Percentiles rank a stretch among this genome's conserved stretches.
Conservation (phyloP, 2,329 filamentous ascomycete species). For the Ophiosphaerella herpotricha region DNA sequence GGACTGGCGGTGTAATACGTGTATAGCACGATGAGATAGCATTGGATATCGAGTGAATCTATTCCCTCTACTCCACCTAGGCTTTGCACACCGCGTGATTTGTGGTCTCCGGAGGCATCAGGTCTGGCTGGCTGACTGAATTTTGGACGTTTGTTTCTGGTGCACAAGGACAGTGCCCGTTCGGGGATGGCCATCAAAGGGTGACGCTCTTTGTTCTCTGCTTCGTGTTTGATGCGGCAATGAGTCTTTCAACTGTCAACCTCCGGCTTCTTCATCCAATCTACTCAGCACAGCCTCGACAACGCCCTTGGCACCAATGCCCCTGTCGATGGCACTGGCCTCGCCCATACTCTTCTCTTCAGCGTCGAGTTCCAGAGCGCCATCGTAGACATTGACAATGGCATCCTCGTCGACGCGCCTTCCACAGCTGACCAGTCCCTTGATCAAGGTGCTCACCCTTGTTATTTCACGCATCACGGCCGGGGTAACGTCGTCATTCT, state of each 20-base stretch:
- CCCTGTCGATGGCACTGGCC: slow-evolving; percentile 22
- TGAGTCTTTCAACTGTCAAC: slow-evolving; percentile 18
- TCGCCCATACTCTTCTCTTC: slow-evolving; percentile 63
- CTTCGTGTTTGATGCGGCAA: not conserved
- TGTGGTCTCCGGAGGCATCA: no score
- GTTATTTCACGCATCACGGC: slow-evolving; percentile 87
- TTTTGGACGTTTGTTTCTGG: not conserved
- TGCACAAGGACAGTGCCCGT: no score
- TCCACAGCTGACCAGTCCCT: slow-evolving; percentile 79
- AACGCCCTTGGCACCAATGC: slow-evolving; percentile 37
- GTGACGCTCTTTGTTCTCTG: not conserved
- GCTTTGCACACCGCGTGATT: not conserved
- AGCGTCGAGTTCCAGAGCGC: slow-evolving; percentile 74
- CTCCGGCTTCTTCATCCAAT: slow-evolving; percentile 31
- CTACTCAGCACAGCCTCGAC: slow-evolving; percentile 37
- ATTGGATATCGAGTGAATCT: not conserved
- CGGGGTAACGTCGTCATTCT: slow-evolving; percentile 82
- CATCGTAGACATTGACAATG: slow-evolving; percentile 70
- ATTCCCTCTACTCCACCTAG: not conserved
- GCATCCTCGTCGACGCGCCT: slow-evolving; percentile 46
- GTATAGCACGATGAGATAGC: slow-evolving; percentile 10
- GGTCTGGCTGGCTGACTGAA: not conserved
- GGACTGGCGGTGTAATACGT: slow-evolving; percentile 14
- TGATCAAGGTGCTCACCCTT: slow-evolving; percentile 78
- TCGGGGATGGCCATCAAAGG: no score